Conservation (phyloP, 1,139 yeast genomes). For the Geotrichum reessii region DNA sequence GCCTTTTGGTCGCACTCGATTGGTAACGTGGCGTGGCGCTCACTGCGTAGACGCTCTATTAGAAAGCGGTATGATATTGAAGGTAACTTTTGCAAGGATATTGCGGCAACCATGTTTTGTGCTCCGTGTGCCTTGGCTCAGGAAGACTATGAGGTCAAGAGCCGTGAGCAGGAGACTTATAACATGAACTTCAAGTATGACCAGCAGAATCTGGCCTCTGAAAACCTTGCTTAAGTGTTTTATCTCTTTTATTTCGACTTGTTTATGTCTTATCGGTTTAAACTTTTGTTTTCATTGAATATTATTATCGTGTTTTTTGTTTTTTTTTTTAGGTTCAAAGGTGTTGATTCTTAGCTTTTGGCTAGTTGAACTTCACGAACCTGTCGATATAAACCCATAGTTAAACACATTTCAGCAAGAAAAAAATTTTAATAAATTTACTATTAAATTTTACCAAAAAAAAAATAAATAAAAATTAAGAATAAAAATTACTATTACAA, state of each 20-base stretch:
- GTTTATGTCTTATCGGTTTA: background rate
- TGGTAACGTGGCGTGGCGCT: slow-evolving; percentile 1
- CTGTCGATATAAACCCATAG: background rate
- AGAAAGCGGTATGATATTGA: slow-evolving; percentile 6
- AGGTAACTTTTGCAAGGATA: slow-evolving; percentile 5
- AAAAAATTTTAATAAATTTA: too few species aligned
- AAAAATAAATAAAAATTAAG: too few species aligned
- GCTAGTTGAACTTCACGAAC: background rate
- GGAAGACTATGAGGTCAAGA: slow-evolving; percentile 7
- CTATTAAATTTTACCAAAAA: too few species aligned
- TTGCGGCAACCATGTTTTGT: background rate
- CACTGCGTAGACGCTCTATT: background rate
- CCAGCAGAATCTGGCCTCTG: slow-evolving; percentile 1
- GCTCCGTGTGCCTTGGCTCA: slow-evolving; percentile 14
- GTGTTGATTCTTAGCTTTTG: background rate
- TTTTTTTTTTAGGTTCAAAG: background rate
- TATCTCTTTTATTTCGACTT: too few species aligned
- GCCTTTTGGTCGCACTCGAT: background rate
- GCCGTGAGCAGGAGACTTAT: slow-evolving; percentile 1
- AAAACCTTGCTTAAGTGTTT: slow-evolving; percentile 5
- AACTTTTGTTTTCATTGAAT: background rate
- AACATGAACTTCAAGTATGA: background rate
- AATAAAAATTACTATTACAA: background rate
- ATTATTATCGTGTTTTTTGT: background rate
- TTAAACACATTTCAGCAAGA: too few species aligned